Conservation (phyloP, 345 rosid species). For the Cardamine chenopodiifolia region DNA sequence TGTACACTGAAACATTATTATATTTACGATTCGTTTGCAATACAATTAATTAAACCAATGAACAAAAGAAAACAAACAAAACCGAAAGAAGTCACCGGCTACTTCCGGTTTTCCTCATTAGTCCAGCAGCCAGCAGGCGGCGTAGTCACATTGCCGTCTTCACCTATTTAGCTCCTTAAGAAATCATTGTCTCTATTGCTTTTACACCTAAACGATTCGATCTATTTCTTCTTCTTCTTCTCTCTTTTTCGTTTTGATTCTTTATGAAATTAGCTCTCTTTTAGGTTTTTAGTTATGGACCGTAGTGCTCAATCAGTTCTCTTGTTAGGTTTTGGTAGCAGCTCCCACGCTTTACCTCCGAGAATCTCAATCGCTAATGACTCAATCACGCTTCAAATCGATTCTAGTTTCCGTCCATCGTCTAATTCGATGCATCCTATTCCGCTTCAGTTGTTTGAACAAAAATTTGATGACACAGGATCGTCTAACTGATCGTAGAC, state of each 20-base stretch:
- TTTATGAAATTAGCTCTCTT: constrained; percentile 4
- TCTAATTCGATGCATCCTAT: constrained; percentile 34
- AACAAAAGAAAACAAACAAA: background rate
- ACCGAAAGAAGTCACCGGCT: constrained; percentile 28
- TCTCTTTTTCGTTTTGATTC: background rate
- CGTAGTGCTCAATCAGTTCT: constrained; percentile 47
- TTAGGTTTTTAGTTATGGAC: constrained; percentile 35
- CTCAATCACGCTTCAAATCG: constrained; percentile 50
- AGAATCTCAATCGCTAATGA: constrained; percentile 48
- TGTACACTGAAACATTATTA: no score
- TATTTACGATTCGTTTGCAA: background rate
- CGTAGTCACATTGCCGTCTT: constrained; percentile 17
- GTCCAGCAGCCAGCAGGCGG: constrained; percentile 3
- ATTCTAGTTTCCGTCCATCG: constrained; percentile 41
- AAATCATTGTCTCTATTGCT: constrained; percentile 4
- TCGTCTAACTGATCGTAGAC: no score
- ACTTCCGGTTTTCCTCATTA: constrained; percentile 19
- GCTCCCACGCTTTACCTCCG: constrained; percentile 38
- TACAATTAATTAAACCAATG: background rate
- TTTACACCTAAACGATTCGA: constrained; percentile 4
- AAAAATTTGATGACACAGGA: constrained; percentile 32
- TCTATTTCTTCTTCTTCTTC: background rate
- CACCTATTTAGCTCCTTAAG: constrained; percentile 29
- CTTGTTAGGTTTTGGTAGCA: constrained; percentile 48
- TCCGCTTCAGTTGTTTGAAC: constrained; percentile 55